phyloP scores from a whole-genome alignment of 345 rosid genomes.

The Moricandia arvensis region DNA sequence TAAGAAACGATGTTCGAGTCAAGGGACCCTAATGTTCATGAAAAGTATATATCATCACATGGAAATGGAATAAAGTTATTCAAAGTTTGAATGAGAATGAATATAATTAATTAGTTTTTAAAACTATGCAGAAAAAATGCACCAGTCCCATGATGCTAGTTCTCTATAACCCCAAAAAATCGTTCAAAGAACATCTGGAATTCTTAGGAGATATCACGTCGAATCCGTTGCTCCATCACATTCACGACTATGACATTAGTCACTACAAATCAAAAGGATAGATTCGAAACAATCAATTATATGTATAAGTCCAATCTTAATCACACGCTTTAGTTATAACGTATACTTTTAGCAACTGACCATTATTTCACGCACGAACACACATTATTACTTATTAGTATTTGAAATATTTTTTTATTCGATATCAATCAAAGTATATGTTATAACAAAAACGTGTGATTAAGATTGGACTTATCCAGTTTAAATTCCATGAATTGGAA shows the following conservation, averaged over 20 bases:
- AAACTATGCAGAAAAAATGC: neutral
- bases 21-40: constrained; percentile 30
- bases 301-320: constrained; percentile 20
- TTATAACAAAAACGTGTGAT: neutral
- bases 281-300: constrained; percentile 28
- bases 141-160: neutral
- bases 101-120: neutral
- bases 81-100: constrained; percentile 34
- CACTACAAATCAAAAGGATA: constrained; percentile 6
- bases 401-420: neutral
- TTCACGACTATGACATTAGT: constrained; percentile 28
- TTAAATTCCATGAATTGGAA: neutral
- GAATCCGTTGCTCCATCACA: constrained; percentile 35
- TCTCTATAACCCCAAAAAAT: constrained; percentile 16
- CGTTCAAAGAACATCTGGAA: constrained; percentile 24
- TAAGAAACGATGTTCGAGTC: constrained; percentile 20
- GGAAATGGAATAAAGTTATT: constrained; percentile 25
- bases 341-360: neutral
- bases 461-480: neutral
- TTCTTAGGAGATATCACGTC: constrained; percentile 25
- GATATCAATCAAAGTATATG: neutral
- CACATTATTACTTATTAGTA: neutral
- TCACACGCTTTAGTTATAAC: constrained; percentile 31
- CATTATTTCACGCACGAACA: constrained; percentile 28
- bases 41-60: constrained; percentile 38